Conservation (phyloP, 2,329 filamentous ascomycete species). For the Fusarium sp. region DNA sequence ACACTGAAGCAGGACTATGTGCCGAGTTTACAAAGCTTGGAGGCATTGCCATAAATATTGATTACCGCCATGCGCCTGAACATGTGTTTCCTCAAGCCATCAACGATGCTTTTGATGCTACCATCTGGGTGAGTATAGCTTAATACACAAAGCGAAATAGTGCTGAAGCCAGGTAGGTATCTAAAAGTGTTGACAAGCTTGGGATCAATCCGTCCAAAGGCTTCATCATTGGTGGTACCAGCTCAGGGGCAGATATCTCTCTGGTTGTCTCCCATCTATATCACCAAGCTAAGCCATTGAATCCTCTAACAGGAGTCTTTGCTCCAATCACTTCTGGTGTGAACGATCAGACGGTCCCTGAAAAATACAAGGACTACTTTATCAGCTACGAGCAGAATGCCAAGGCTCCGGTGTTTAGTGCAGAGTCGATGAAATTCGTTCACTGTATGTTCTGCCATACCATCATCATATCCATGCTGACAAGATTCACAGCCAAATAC, state of each 20-base stretch:
- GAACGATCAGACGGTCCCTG: conserved; percentile 41
- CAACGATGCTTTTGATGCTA: conserved; percentile 47
- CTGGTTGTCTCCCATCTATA: conserved; percentile 45
- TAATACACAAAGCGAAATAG: neutral
- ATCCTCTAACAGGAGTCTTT: conserved; percentile 47
- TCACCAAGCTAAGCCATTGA: conserved; percentile 22
- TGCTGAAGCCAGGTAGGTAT: conserved; percentile 27
- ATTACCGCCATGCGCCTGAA: conserved; percentile 49
- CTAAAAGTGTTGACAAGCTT: conserved; percentile 35
- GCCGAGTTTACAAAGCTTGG: conserved; percentile 44
- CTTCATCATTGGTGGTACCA: conserved; percentile 45
- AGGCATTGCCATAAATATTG: conserved; percentile 45
- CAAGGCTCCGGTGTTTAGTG: conserved; percentile 40
- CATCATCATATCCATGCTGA: neutral
- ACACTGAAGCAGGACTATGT: conserved; percentile 44
- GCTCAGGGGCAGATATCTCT: conserved; percentile 48
- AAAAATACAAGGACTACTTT: conserved; percentile 47
- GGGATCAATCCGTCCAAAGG: conserved; percentile 44
- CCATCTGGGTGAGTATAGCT: conserved; percentile 41
- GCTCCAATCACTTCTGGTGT: conserved; percentile 41
- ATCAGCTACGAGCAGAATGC: conserved; percentile 48
- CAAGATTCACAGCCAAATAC: conserved; percentile 40
- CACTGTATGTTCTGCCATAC: conserved; percentile 26
- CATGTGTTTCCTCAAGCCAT: conserved; percentile 47
- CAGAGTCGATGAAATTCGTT: conserved; percentile 43